Evolutionary conservation across 2,329 filamentous ascomycete species (phyloP).

Genomic region (Ophiostoma perfectum): DNA sequence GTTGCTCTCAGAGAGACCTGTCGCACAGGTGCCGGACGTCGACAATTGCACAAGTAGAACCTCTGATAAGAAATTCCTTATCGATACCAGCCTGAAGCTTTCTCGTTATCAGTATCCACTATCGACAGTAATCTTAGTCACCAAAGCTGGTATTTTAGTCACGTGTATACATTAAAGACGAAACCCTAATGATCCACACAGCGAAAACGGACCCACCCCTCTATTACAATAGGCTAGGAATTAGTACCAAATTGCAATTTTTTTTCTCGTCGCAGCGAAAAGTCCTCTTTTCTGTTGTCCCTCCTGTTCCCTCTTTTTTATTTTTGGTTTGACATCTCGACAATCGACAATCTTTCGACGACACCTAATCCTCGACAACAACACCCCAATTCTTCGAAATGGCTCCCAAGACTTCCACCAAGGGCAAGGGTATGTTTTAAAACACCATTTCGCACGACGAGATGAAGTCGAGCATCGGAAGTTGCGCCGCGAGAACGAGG

Average conservation of each 20-base stretch:
- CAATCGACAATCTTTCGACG: constrained; percentile 17
- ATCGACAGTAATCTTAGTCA: background rate
- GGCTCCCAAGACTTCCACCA: constrained; percentile 36
- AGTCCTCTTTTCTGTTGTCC: constrained; percentile 2
- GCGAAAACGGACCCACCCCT: background rate
- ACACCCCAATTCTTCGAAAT: constrained; percentile 32
- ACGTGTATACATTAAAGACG: background rate
- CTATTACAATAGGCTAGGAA: background rate
- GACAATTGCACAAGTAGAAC: background rate
- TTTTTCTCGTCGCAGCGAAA: constrained; percentile 9
- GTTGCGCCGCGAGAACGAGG: background rate
- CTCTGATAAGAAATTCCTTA: background rate
- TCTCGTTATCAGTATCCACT: background rate
- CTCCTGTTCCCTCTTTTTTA: background rate
- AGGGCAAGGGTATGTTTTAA: constrained; percentile 37
- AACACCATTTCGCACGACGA: too few relatives aligned
- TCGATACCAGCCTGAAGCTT: background rate
- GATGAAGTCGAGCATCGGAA: background rate
- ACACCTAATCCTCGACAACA: constrained; percentile 21
- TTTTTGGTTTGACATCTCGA: background rate
- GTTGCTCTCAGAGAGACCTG: background rate
- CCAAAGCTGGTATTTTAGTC: background rate
- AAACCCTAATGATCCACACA: constrained; percentile 12
- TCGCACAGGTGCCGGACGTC: background rate
- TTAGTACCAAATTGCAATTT: background rate